Evolutionary conservation across 306 rosid species (phyloP), one percentile per base, ranked within the genome.

Genomic region (Neltuma alba): DNA sequence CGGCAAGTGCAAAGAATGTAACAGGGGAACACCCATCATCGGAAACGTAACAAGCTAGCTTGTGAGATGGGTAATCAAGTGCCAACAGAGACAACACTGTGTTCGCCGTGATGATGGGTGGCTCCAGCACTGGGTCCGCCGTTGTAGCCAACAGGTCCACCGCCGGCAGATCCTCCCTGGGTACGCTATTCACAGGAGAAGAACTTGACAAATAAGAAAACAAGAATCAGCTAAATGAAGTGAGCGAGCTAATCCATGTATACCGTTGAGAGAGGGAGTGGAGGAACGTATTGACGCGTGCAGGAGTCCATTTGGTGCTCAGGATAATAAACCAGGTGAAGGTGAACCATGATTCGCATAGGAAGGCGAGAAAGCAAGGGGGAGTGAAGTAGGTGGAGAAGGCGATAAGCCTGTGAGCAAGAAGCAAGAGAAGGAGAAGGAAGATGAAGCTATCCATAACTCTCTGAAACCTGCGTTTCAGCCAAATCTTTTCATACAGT

Each of bases 1-100:
- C 88, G 0, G 38, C 23, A 42, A 93, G 91, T 8, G 89, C 85
- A 52, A 83, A 91, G 40, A 75, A 88, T 7, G 85, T 88, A 27
- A 81, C 48, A 31, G 81, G 79, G 5, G 96, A 93, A 34, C 94
- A 91, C 0, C 94, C 93, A 55, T 93, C 98, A 76, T 91, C 98
- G 0, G 96, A 93, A 2, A 89, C 92, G 72, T 91, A 93, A 67
- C n/a, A n/a, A n/a, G n/a, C n/a, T n/a, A n/a, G n/a, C n/a, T n/a
- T n/a, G n/a, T n/a, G n/a, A n/a, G n/a, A n/a, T n/a, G n/a, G n/a
- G n/a, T n/a, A n/a, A n/a, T n/a, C n/a, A n/a, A n/a, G n/a, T n/a
- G n/a, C n/a, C n/a, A n/a, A n/a, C n/a, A n/a, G n/a, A n/a, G n/a
- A n/a, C n/a, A n/a, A n/a, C n/a, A n/a, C n/a, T n/a, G n/a, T n/a